These are phyloP conservation scores for Fagopyrum tataricum DNA, from an alignment of 148 eudicot genomes.

Conservation along the genomic window DNA sequence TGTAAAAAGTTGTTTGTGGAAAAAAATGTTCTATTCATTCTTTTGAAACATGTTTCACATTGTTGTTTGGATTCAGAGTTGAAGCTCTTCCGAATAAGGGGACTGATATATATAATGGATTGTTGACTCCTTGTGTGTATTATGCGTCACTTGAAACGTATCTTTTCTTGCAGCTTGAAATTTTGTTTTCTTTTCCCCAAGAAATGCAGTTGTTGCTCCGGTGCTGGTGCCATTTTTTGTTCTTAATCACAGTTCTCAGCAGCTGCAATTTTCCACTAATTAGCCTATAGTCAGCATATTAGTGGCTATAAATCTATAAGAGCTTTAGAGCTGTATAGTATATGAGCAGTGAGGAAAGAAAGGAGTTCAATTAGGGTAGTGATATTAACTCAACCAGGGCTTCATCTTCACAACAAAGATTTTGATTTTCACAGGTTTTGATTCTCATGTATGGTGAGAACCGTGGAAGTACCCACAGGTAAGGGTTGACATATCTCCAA, in stretches of 20 bases:
- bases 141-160: neutral
- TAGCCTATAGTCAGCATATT: neutral
- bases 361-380: too few relatives aligned
- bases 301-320: too few relatives aligned
- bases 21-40: slow-evolving; percentile 7
- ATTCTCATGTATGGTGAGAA: too few relatives aligned
- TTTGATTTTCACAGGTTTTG: too few relatives aligned
- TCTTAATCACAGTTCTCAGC: neutral
- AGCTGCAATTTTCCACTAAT: neutral
- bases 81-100: slow-evolving; percentile 13
- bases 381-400: too few relatives aligned
- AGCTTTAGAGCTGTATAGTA: too few relatives aligned
- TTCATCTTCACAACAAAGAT: too few relatives aligned
- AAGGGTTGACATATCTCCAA: too few relatives aligned
- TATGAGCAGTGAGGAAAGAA: too few relatives aligned
- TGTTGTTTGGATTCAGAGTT: slow-evolving; percentile 6
- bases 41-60: slow-evolving; percentile 5
- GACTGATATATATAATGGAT: slow-evolving; percentile 1
- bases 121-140: slow-evolving; percentile 1
- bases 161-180: neutral
- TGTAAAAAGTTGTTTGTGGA: slow-evolving; percentile 13
- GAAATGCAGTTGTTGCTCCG: neutral
- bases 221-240: neutral
- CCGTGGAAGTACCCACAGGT: too few relatives aligned
- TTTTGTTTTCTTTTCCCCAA: neutral